phyloP scores from a whole-genome alignment of 176 grass and related monocot genomes.

The Tillandsia leiboldiana region DNA sequence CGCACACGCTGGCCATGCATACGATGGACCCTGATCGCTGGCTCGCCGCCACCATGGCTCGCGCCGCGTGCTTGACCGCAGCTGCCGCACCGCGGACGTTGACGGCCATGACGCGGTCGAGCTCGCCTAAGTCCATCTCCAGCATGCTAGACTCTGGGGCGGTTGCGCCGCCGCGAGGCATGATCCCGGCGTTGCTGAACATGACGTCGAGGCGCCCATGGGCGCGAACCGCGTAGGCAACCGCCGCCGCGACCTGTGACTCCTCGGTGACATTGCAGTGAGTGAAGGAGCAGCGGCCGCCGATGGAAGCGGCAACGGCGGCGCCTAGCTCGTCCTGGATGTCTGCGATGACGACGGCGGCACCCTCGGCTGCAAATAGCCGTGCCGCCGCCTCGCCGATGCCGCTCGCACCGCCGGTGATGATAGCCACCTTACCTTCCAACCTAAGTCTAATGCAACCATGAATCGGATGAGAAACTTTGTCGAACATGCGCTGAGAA shows the following conservation, averaged over 20 bases:
- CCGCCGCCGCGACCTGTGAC: constrained; percentile 48
- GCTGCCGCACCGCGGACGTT: constrained; percentile 56
- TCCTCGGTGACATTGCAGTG: constrained; percentile 73
- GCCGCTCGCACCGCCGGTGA: constrained; percentile 73
- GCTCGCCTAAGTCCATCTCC: constrained; percentile 40
- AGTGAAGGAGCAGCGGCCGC: constrained; percentile 34
- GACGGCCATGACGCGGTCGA: constrained; percentile 76
- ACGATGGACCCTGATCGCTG: constrained; percentile 45
- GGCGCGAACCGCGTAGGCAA: constrained; percentile 26
- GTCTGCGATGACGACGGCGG: constrained; percentile 65
- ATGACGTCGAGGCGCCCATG: constrained; percentile 72
- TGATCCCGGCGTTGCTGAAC: constrained; percentile 73
- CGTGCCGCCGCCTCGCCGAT: constrained; percentile 60
- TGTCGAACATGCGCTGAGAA: no score
- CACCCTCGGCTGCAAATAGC: constrained; percentile 61
- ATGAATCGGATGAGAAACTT: no score
- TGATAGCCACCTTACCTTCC: constrained; percentile 74
- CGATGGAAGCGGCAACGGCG: constrained; percentile 38
- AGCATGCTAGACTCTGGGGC: neutral
- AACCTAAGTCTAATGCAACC: constrained; percentile 25
- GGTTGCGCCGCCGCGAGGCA: constrained; percentile 26
- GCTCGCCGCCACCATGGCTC: constrained; percentile 34
- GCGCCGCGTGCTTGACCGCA: constrained; percentile 58
- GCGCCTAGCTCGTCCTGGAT: constrained; percentile 58
- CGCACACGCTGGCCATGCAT: constrained; percentile 52